Base-by-base conservation (phyloP, 2,329 filamentous ascomycete species). In the Colletotrichum aenigma region DNA sequence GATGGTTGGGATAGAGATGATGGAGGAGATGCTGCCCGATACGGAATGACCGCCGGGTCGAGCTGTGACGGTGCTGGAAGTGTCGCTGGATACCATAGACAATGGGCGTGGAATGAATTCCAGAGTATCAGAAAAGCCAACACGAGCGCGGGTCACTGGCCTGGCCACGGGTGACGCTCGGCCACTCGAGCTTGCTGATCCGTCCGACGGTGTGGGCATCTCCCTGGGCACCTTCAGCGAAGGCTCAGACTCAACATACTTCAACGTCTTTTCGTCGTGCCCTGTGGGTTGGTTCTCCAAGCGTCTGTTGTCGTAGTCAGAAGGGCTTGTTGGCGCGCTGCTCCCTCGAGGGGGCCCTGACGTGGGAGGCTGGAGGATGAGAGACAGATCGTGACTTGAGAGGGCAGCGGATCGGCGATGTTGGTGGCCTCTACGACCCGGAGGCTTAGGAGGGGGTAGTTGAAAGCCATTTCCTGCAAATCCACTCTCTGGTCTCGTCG, bases 321-420 rank as follows among this genome's bases (percentile, higher is more conserved):
- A 88, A 3, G 92, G 91, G 76, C 91, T 93, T n/a, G 88, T 87
- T 10, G 92, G 91, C 16, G 93, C 93, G 80, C 93, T 95, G 79
- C 88, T 93, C 7, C 90, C 89, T 67, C 88, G 85, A 61, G 88
- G 86, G 18, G 89, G 82, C 65, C 89, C 88, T 58, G 90, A 86
- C 30, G 88, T 89, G 4, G 86, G 84, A 21, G 92, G 90, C 68
- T 91, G 91, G 78, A 96, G 88, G 38, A 96, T 93, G 52, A 90
- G 87, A 13, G 92, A 92, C 26, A 98, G 85, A 81, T 98, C 96
- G 81, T 96, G 94, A 73, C 93, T 94, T 2, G 96, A 98, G 66
- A 98, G 93, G 6, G 95, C 94, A 76, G 90, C 91, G 38, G 96
- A 98, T 76, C 96, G 92, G 75, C 95, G 92, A 82, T 98, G 96